Evolutionary conservation across 768 basidiomycete species (phyloP), one percentile per base, ranked within the genome.

Genomic region (Serendipita sp.): DNA sequence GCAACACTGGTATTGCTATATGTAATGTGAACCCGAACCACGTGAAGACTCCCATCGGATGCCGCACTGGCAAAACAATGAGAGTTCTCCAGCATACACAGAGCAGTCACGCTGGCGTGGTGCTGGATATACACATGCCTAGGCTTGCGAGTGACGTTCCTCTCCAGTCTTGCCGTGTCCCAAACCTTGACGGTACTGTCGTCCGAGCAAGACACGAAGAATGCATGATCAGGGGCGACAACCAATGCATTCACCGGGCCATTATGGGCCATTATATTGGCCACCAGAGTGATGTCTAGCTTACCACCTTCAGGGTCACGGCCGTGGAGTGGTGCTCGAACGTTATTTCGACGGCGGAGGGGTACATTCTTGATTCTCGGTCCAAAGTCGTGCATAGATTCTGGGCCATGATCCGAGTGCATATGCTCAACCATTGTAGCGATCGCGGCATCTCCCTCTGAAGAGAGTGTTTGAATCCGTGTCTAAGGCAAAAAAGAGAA

Each of bases 161-260:
- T 81, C 71, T 97, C 95, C 51, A 98, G 78, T n/a, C 92, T 79
- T 5, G 90, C 88, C 1, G 92, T 71, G 68, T 81, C 79, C 79
- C 79, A 80, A 2, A 79, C 71, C 58, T 74, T 73, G 51, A 79
- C 71, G 15, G 71, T 72, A 5, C 72, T 70, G 64, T 79, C 77
- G n/a, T 74, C 71, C 1, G 77, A 78, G 3, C 74, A 74, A 0
- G 78, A 74, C 3, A 75, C 76, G 65, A 79, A 97, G 78, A 96
- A 99, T 72, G 85, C 76, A 70, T 96, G 91, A 70, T 98, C 96
- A 2, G 95, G 94, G 1, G 95, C 86, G 28, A 93, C 89, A 1
- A 86, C 86, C 28, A 98, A 76, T 5, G 84, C 81, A 2, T 87
- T 91, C 65, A 98, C 78, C 1, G 84, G 78, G 30, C 87, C 90